A percentile compares a stretch with the other conserved stretches of the same genome.
Evolutionary conservation across 1,139 yeast species (phyloP).

Genomic region (Suhomyces anneliseae): DNA sequence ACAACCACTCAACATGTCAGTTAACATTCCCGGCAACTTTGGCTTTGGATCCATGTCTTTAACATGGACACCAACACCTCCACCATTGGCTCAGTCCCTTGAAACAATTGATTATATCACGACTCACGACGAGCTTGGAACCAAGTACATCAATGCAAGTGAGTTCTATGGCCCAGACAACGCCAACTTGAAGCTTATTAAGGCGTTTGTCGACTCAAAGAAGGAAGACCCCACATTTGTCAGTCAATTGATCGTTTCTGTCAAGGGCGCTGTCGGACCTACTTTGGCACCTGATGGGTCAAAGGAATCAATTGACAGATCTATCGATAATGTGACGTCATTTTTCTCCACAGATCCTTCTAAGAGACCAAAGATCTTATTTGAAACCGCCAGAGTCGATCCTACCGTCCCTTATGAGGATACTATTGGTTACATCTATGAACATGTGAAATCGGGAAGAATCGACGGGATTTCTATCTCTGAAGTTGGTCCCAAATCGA

Average conservation of each 20-base stretch:
- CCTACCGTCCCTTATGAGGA: conserved; percentile 47
- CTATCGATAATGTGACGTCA: conserved; percentile 51
- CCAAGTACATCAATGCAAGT: conserved; percentile 68
- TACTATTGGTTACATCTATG: conserved; percentile 50
- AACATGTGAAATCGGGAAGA: conserved; percentile 53
- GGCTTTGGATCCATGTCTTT: conserved; percentile 69
- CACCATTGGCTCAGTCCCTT: conserved; percentile 47
- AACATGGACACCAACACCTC: conserved; percentile 53
- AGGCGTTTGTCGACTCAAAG: conserved; percentile 49
- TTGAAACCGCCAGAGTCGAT: conserved; percentile 71
- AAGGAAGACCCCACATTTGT: conserved; percentile 52
- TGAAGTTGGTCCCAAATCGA: conserved; percentile 64
- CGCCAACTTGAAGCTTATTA: conserved; percentile 50
- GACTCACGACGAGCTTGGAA: conserved; percentile 41
- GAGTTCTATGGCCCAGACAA: conserved; percentile 69
- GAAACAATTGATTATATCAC: conserved; percentile 48
- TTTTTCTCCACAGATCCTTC: conserved; percentile 45
- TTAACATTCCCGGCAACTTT: conserved; percentile 29
- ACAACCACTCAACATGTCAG: conserved; percentile 4
- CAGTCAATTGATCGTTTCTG: conserved; percentile 50
- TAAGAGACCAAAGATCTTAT: conserved; percentile 46
- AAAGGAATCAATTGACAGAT: conserved; percentile 44
- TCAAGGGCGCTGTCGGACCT: conserved; percentile 61
- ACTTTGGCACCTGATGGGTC: conserved; percentile 50
- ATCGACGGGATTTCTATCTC: conserved; percentile 70